Base-by-base conservation (phyloP, 495 filamentous ascomycete genomes). In the Zalerion maritima region DNA sequence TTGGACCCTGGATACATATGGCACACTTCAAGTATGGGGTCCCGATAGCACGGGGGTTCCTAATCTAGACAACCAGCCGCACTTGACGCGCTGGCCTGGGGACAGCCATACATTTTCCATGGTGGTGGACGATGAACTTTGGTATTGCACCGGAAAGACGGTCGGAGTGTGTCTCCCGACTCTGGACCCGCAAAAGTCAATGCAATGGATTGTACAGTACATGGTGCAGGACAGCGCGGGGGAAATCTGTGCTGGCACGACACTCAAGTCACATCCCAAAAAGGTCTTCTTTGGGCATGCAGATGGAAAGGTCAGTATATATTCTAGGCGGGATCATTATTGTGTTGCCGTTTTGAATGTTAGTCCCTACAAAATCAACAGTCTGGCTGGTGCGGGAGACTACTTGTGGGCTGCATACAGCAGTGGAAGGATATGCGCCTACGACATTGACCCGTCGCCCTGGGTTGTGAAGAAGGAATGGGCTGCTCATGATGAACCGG, bases 391-490 rank as follows among this genome's bases (percentile, higher is more conserved):
- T 5, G 80, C 84, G 6, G 87, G 85, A 1, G 69, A 74, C 36
- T 71, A 83, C 49, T 66, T 97, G 6, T 97, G 89, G 89, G 83
- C 85, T 19, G 91, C 73, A 5, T 96, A 83, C 53, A 93, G 85
- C 45, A 93, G 78, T 2, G 89, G 89, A n/a, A 93, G 79, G 72
- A 73, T 93, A 17, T 84, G 82, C 37, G 79, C 96, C 8, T 97
- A 94, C 46, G 86, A 96, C 45, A 78, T 81, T 17, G 67, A 52
- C 5, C 67, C 71, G 14, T 75, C 70, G 19, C 89, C 91, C 0
- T 97, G 89, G 89, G 67, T 58, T 5, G 74, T 87, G 9, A 77
- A 77, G 57, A 97, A 97, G 54, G 84, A 94, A 40, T 97, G 87
- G 87, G 70, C 72, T 37, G 87, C 84, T 18, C 86, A 94, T 51